Base-by-base conservation (phyloP, 2,329 filamentous ascomycete species). In the Neopestalotiopsis sp. region DNA sequence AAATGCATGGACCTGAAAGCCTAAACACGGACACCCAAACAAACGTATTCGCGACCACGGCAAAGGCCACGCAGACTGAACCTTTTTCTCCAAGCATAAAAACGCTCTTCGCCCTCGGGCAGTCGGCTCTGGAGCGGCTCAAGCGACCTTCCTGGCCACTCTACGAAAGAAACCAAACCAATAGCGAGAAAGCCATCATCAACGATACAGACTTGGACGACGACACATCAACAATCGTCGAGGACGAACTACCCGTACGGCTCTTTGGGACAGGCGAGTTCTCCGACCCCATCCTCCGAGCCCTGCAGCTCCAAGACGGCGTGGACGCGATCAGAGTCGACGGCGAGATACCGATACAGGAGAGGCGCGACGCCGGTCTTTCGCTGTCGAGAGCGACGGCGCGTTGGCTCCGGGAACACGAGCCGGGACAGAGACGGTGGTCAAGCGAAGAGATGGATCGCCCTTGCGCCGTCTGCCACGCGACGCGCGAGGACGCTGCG, bases 401-500 rank as follows among this genome's bases (percentile, higher is more conserved):
- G 17, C 5, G n/a, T 10, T 24, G 34, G 61, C 62, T 38, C 9
- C 20, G 20, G 24, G 28, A 32, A 4, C 38, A 52, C 61, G 45
- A 13, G 49, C 32, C 24, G 59, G 45, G 32, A n/a, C 45, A 13
- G 52, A 34, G 61, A 30, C 32, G 38, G 32, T 65, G 45, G 40
- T 2, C 20, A 12, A 38, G 13, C n/a, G 14, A 5, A 34, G n/a
- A 62, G 0, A 6, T 34, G 1, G 38, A 49, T 12, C 4, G 14
- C 6, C 67, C 67, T 2, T 66, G 62, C 28, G 56, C 40, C n/a
- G 62, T 66, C 17, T 69, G 62, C 57, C 40, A 61, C 14, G 67
- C 67, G 9, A 61, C 42, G 24, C 62, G 30, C 1, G 24, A 49
- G 28, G 63, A 75, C 58, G 73, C 74, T 9, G 56, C 73, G 17